Evolutionary conservation across 2,329 filamentous ascomycete genomes (phyloP), one percentile per base, ranked within the genome.

Genomic region (Apiospora malaysiana): DNA sequence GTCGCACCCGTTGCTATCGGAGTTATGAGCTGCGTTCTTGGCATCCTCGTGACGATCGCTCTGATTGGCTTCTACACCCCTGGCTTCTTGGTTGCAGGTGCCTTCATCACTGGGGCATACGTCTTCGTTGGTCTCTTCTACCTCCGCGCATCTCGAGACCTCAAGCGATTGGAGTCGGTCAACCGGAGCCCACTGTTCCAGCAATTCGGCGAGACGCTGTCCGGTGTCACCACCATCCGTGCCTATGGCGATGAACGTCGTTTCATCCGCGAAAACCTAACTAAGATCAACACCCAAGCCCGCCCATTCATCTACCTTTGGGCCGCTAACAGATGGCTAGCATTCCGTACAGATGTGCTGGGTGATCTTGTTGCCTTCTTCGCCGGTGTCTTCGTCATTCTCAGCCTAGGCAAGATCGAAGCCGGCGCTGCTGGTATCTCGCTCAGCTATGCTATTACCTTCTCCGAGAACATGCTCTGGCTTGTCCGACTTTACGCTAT

Each of bases 391-490:
- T 98, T 99, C 77, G 93, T 99, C 71, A 92, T 98, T 69, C 79
- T 93, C 66, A 97, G 92, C 76, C 88, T 97, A 37, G 94, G 94
- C 49, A 90, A 85, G 70, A 93, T 98, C 70, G 94, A 98, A 81
- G 91, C 96, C 59, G 96, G 96, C 74, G 93, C 95, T 67, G 96
- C 95, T 43, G 96, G 96, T 84, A 89, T 99, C 73, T 97, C 96
- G 6, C 85, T 99, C 77, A 97, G 94, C 68, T 99, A 99, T 78
- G 96, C 96, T 21, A 94, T 99, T 75, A 95, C 94, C 1, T 99
- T 99, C 78, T 97, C 95, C 0, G 96, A 99, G 81, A 98, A 97
- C 75, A 93, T 99, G 8, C 84, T 99, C 23, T 99, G 96, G 96
- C 91, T 98, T 70, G 95, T 99, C 42, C 92, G 96, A 66, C 87